Percentiles rank a stretch among this genome's conserved stretches.
These are phyloP conservation scores for Insectozyma bohioensis DNA, from an alignment of 1,139 yeast genomes.

Conservation along the genomic window DNA sequence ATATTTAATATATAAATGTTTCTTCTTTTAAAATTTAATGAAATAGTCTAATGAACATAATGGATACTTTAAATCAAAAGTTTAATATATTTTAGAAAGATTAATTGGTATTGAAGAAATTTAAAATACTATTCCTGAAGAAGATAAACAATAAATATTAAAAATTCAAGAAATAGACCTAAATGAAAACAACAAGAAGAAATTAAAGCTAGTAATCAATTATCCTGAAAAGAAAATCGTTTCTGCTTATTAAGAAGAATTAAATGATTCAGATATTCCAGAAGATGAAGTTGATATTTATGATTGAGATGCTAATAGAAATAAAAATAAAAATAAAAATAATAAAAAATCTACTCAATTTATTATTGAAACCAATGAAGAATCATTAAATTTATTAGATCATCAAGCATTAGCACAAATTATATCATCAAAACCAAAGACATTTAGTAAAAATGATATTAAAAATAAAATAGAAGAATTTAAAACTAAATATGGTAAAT, in stretches of 20 bases:
- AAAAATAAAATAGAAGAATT: slow-evolving; percentile 49
- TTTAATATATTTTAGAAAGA: slow-evolving; percentile 89
- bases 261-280: slow-evolving; percentile 56
- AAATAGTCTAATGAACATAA: slow-evolving; percentile 96
- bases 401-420: slow-evolving; percentile 82
- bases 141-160: slow-evolving; percentile 80
- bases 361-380: slow-evolving; percentile 76
- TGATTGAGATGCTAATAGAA: slow-evolving; percentile 18
- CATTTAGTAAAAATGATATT: slow-evolving; percentile 44
- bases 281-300: slow-evolving; percentile 39
- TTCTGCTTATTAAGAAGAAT: slow-evolving; percentile 86
- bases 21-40: slow-evolving; percentile 70
- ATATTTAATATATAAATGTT: too few species aligned
- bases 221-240: slow-evolving; percentile 54
- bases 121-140: slow-evolving; percentile 82
- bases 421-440: slow-evolving; percentile 78
- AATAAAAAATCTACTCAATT: slow-evolving; percentile 43
- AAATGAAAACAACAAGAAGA: slow-evolving; percentile 63
- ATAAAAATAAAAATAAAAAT: slow-evolving; percentile 6
- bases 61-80: slow-evolving; percentile 89
- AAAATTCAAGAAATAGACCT: slow-evolving; percentile 81
- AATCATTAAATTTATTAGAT: slow-evolving; percentile 88
- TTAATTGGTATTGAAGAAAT: slow-evolving; percentile 81
- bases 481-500: slow-evolving; percentile 54
- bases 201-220: slow-evolving; percentile 25